phyloP scores from a whole-genome alignment of 345 rosid genomes.

The Bruguiera parviflora region DNA sequence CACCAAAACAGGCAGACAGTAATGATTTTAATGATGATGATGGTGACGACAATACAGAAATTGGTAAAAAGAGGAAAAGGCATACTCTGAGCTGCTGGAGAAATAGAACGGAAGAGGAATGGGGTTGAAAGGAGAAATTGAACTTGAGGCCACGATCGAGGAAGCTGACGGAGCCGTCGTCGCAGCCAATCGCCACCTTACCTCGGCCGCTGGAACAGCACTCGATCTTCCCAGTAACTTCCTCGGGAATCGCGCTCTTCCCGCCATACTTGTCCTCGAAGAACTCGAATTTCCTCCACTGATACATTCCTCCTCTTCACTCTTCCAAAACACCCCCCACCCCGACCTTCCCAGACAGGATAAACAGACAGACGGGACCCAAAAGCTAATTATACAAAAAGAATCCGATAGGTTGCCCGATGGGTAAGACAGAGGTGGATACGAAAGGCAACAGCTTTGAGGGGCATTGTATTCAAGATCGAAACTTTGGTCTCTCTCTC shows the following conservation, averaged over 20 bases:
- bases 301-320: conserved; percentile 46
- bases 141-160: conserved; percentile 95
- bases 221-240: conserved; percentile 57
- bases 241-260: conserved; percentile 74
- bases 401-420: no score
- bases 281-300: conserved; percentile 97
- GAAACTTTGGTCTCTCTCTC: no score
- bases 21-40: no score
- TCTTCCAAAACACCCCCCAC: no score
- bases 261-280: conserved; percentile 96
- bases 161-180: conserved; percentile 73
- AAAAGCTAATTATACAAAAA: no score
- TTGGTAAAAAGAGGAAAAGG: not conserved
- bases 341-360: no score
- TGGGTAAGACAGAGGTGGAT: no score
- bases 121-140: conserved; percentile 82
- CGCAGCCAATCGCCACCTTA: conserved; percentile 83
- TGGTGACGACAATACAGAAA: not conserved
- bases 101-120: conserved; percentile 74
- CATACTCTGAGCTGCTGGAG: conserved; percentile 91
- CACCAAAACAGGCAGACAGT: no score
- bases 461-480: no score
- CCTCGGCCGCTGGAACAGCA: conserved; percentile 99
- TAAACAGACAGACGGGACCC: no score
- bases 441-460: no score